These are phyloP conservation scores for Peniophora sp. DNA, from an alignment of 1,284 basidiomycete species.

Conservation along the genomic window DNA sequence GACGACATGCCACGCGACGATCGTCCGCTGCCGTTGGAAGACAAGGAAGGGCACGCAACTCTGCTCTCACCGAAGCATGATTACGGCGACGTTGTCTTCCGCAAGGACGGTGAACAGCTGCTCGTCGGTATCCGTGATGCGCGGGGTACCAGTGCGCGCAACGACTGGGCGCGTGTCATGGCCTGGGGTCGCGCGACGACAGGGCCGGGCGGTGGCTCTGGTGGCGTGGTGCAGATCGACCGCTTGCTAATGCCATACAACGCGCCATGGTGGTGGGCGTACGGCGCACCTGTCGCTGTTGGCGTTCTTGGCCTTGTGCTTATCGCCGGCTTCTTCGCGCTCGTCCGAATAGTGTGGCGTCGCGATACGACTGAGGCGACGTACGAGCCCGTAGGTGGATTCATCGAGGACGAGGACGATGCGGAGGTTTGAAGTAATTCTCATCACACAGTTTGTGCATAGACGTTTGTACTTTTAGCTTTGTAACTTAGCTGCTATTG, in stretches of 20 bases:
- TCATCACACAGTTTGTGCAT: not conserved
- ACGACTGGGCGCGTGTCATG: conserved; percentile 73
- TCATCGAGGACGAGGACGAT: conserved; percentile 54
- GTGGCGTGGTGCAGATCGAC: conserved; percentile 89
- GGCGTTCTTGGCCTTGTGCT: conserved; percentile 45
- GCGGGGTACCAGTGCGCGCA: conserved; percentile 61
- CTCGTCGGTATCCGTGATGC: conserved; percentile 90
- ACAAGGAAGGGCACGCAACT: conserved; percentile 69
- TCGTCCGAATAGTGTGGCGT: conserved; percentile 56
- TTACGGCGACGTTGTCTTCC: conserved; percentile 81
- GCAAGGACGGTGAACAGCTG: conserved; percentile 47
- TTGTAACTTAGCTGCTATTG: not conserved
- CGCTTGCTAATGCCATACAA: conserved; percentile 78
- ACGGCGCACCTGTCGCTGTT: conserved; percentile 54
- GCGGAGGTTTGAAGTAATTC: conserved; percentile 3
- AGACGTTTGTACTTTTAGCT: conserved; percentile 4
- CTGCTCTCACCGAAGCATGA: conserved; percentile 52
- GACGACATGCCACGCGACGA: conserved; percentile 40
- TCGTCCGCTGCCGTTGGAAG: conserved; percentile 63
- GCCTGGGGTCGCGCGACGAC: conserved; percentile 79
- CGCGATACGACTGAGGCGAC: conserved; percentile 72
- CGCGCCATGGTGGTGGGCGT: conserved; percentile 74
- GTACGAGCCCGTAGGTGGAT: conserved; percentile 79
- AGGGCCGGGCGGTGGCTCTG: conserved; percentile 41
- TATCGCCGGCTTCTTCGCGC: conserved; percentile 69